Evolutionary conservation across 2,329 filamentous ascomycete genomes (phyloP).

Genomic region (Colletotrichum acutatum): DNA sequence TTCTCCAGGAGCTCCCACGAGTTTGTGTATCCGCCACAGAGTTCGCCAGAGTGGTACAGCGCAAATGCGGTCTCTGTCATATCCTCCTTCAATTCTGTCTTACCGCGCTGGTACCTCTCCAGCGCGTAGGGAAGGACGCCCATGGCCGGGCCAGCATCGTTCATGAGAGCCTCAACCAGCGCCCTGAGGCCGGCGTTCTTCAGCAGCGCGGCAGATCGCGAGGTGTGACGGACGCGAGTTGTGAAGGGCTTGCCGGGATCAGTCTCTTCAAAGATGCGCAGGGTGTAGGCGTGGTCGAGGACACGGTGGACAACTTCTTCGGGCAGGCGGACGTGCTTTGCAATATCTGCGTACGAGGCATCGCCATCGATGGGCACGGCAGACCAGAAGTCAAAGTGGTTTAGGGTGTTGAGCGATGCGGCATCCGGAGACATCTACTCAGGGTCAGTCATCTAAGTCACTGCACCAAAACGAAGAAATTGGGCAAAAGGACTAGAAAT

Average conservation of each 20-base stretch:
- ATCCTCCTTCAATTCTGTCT: constrained; percentile 44
- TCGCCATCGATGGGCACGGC: constrained; percentile 59
- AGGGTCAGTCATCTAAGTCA: background rate
- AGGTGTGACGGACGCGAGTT: constrained; percentile 47
- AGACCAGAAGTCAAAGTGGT: constrained; percentile 64
- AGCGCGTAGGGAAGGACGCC: constrained; percentile 48
- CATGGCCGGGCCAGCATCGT: constrained; percentile 51
- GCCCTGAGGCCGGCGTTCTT: constrained; percentile 46
- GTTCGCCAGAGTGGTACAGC: constrained; percentile 46
- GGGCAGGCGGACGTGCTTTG: constrained; percentile 49
- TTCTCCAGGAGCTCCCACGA: constrained; percentile 54
- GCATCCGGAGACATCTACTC: constrained; percentile 55
- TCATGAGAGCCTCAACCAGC: constrained; percentile 49
- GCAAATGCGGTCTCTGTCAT: constrained; percentile 51
- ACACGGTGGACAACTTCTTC: constrained; percentile 51
- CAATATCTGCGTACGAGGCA: constrained; percentile 54
- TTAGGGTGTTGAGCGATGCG: constrained; percentile 57
- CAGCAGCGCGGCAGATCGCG: constrained; percentile 51
- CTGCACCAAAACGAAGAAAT: background rate
- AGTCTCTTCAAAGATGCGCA: constrained; percentile 50
- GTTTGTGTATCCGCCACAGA: constrained; percentile 44
- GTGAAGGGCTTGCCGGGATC: constrained; percentile 30
- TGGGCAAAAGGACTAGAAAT: background rate
- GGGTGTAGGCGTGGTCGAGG: constrained; percentile 50
- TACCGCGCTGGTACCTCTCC: constrained; percentile 44